phyloP scores from a whole-genome alignment of 352 stramenopile species.

The Elongisporangium senticosum region DNA sequence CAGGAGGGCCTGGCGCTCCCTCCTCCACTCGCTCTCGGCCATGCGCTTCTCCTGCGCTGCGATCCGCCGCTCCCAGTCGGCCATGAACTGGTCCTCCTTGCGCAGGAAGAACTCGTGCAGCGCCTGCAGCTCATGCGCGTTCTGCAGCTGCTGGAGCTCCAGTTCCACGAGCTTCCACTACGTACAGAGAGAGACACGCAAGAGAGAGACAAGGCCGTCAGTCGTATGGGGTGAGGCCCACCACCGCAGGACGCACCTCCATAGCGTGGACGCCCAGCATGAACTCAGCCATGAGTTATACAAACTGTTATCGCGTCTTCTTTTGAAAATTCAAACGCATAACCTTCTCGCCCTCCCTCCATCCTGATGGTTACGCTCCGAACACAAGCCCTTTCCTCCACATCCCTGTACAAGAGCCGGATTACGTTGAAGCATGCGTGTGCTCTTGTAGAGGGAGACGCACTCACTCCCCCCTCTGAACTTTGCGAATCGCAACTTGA shows the following conservation, averaged over 20 bases:
- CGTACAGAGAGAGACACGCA: not conserved
- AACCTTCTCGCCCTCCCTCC: not conserved
- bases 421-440: slow-evolving; percentile 23
- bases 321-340: not conserved
- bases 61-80: slow-evolving; percentile 14
- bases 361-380: not conserved
- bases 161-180: slow-evolving; percentile 68
- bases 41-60: slow-evolving; percentile 9
- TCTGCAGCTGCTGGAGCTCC: slow-evolving; percentile 40
- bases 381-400: not conserved
- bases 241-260: slow-evolving; percentile 27
- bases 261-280: slow-evolving; percentile 9
- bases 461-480: slow-evolving; percentile 7
- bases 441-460: slow-evolving; percentile 29
- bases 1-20: slow-evolving; percentile 10
- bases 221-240: not conserved
- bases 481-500: not conserved
- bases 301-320: not conserved
- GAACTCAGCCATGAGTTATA: not conserved
- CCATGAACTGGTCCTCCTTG: slow-evolving; percentile 31
- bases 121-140: slow-evolving; percentile 46
- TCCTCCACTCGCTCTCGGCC: not conserved
- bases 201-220: no score
- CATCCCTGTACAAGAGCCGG: not conserved
- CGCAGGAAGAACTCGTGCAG: slow-evolving; percentile 31